phyloP scores from a whole-genome alignment of 176 grass and related monocot genomes.

The Stipa capillata region DNA sequence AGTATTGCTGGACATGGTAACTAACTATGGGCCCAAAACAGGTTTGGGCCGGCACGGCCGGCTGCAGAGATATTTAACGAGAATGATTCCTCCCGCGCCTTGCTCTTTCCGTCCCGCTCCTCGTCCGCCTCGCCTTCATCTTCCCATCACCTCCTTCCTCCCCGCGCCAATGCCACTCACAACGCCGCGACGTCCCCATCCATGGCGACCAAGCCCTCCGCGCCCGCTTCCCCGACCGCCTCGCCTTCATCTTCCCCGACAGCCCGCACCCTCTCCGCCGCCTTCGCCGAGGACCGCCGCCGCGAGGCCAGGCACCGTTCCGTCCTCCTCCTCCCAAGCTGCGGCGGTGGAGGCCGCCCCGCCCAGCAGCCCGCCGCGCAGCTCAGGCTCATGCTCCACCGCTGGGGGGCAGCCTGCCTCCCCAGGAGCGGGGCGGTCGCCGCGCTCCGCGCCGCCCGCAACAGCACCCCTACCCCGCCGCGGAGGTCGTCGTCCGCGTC shows the following conservation, averaged over 20 bases:
- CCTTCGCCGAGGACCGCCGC: neutral
- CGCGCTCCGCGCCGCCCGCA: neutral
- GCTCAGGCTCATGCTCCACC: neutral
- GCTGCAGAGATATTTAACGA: no score
- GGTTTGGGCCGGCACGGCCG: no score
- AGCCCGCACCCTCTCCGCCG: no score
- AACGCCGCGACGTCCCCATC: neutral
- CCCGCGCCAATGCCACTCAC: neutral
- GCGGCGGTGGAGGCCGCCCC: neutral
- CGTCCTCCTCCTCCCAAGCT: no score
- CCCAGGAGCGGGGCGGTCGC: neutral
- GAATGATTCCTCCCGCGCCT: conserved; percentile 4
- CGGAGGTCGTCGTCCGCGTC: neutral
- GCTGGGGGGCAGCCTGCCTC: neutral
- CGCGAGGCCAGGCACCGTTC: neutral
- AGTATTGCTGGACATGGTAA: no score
- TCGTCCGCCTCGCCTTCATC: no score
- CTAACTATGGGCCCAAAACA: no score
- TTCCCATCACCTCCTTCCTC: no score
- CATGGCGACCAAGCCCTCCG: neutral
- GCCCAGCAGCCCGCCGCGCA: neutral
- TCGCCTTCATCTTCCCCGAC: no score
- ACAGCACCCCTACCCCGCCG: no score
- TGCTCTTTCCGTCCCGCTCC: no score
- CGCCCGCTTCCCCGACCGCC: neutral